Conservation (phyloP, 495 filamentous ascomycete genomes). For the Penicillium canariense region DNA sequence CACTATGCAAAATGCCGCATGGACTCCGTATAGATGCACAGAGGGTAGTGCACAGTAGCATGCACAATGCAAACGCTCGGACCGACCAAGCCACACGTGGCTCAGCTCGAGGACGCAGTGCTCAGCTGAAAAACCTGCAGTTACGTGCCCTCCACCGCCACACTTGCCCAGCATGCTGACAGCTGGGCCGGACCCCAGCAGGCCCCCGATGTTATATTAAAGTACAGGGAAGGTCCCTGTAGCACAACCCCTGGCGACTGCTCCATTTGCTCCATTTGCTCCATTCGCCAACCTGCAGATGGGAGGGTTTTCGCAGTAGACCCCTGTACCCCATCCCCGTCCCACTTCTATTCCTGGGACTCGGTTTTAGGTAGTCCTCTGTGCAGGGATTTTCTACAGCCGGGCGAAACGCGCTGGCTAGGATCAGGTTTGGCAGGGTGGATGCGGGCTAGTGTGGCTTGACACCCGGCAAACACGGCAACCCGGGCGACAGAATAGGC, state of each 20-base stretch:
- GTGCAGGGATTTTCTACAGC: not conserved
- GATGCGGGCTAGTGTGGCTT: too few relatives aligned
- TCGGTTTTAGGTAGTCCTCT: not conserved
- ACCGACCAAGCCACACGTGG: too few relatives aligned
- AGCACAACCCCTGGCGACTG: not conserved
- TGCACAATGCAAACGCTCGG: not conserved
- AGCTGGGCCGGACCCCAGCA: not conserved
- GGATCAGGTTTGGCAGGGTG: not conserved
- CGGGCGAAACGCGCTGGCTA: not conserved
- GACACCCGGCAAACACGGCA: too few relatives aligned
- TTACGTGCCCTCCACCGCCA: constrained; percentile 4
- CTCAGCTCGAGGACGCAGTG: too few relatives aligned
- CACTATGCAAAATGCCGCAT: not conserved
- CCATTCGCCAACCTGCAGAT: not conserved
- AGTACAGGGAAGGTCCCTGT: constrained; percentile 16
- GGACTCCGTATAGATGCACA: not conserved
- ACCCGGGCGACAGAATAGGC: too few relatives aligned
- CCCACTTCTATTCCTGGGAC: not conserved
- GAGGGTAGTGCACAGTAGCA: not conserved
- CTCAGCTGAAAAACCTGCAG: not conserved
- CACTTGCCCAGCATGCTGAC: not conserved
- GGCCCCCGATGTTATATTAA: constrained; percentile 6
- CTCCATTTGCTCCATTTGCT: too few relatives aligned
- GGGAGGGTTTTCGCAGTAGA: too few relatives aligned
- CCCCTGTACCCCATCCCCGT: not conserved